Base-by-base conservation (phyloP, 2,329 filamentous ascomycete genomes). In the Catunica adiposa region DNA sequence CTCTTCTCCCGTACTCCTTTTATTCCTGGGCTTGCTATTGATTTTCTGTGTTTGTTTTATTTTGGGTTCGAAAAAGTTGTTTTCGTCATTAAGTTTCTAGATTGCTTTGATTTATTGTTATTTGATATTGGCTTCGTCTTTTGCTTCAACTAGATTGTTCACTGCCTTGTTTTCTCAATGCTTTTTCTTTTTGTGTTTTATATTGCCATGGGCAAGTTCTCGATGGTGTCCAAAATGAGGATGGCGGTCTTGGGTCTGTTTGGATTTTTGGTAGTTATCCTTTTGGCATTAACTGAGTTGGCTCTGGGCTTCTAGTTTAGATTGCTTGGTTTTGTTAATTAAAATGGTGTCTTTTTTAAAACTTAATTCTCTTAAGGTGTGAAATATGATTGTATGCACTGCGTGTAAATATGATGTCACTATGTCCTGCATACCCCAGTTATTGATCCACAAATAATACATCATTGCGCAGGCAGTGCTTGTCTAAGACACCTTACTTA, bases 21-120 rank as follows among this genome's bases (percentile, higher is more conserved):
- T 47, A 47, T 44, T 56, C 8, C 26, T 17, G 17, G 15, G 11
- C 14, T 46, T 11, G 29, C 29, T 34, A 5, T 42, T 23, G n/a
- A n/a, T n/a, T 23, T 40, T 22, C 50, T 53, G 46, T 25, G 14
- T 44, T 6, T 31, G 20, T 38, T 20, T n/a, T 44, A 34, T 38
- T 44, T 17, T 40, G 52, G 52, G 11, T 44, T n/a, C 20, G 23
- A 54, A 54, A 54, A 26, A 44, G 25, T 34, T 14, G 25, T 54
- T 47, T 53, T 20, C 37, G 14, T n/a, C 20, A 29, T 29, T 44
- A 40, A 23, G 22, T 9, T 26, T 50, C 8, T 51, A 29, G 22
- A 17, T 40, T 56, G 17, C 23, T 53, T 7, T 52, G 37, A 38
- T 51, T 53, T 37, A 31, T 53, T 26, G n/a, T 44, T 44, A n/a